Evolutionary conservation across 495 filamentous ascomycete genomes (phyloP).

Genomic region (Echria macrotheca): DNA sequence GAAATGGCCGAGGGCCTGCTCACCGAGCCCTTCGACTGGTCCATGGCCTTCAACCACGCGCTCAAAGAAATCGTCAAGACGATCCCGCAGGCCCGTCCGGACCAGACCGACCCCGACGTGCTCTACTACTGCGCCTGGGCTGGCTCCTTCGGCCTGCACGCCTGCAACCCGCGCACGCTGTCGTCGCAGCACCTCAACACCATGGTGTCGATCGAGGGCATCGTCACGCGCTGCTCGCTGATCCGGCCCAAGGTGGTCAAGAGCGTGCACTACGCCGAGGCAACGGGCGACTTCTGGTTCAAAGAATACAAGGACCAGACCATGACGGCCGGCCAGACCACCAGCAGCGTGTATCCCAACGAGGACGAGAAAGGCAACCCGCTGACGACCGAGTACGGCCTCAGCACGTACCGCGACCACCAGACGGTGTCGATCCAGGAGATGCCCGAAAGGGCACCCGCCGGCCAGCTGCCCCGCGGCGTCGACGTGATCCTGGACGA

Average conservation of each 20-base stretch:
- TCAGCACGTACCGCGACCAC: conserved; percentile 93
- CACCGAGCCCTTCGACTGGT: conserved; percentile 80
- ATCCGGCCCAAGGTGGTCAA: conserved; percentile 96
- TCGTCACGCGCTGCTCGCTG: conserved; percentile 92
- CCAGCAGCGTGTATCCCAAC: conserved; percentile 85
- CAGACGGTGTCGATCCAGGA: conserved; percentile 98
- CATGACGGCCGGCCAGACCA: conserved; percentile 84
- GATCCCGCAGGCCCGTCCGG: conserved; percentile 53
- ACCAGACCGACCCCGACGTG: conserved; percentile 46
- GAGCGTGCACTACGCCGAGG: conserved; percentile 93
- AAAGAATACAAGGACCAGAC: conserved; percentile 93
- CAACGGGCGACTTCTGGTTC: conserved; percentile 72
- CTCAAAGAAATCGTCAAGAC: conserved; percentile 81
- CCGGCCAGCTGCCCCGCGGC: conserved; percentile 89
- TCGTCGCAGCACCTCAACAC: conserved; percentile 84
- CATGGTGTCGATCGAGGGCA: conserved; percentile 96
- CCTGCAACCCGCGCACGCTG: conserved; percentile 91
- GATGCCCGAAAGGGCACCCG: conserved; percentile 96
- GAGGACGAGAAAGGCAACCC: conserved; percentile 80
- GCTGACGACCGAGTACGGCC: conserved; percentile 91
- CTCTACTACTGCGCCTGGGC: conserved; percentile 92
- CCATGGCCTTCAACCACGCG: conserved; percentile 79
- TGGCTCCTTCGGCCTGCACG: conserved; percentile 89
- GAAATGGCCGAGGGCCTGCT: conserved; percentile 87
- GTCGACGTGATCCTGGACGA: conserved; percentile 98